Base-by-base conservation (phyloP, 202 grass and related monocot genomes). In the Setaria viridis region DNA sequence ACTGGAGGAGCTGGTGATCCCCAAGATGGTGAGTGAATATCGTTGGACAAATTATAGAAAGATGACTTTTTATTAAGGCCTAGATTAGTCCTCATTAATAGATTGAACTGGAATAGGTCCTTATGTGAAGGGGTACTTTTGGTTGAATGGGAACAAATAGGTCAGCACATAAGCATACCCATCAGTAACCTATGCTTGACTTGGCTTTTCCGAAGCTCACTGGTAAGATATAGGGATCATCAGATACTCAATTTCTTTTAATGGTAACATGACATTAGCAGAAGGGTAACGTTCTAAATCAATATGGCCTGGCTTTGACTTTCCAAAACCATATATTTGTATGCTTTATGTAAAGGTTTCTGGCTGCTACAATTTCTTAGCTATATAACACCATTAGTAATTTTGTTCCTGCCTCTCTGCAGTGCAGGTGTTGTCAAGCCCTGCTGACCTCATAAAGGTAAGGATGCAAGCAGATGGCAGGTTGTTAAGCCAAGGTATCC, bases 381-480 rank as follows among this genome's bases (percentile, higher is more conserved):
- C 74, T 72, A 72, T 79, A 74, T 46, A 73, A 66, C 19, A 8
- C 68, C 55, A 14, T 41, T 68, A 14, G 47, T 87, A 79, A 79
- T 74, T 14, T 49, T 56, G 35, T 73, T 50, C 76, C 63, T 62
- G 20, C 67, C 59, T 45, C 32, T 87, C 34, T 33, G 62, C 78
- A 88, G 83, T 88, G 87, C 79, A 97, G 95, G 85, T 97, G 47
- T 35, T 94, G 75, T 62, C 92, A 25, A 97, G 92, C 82, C 95
- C 95, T 39, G 90, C 92, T 42, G 95, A 97, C 82, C 90, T 97
- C 42, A 91, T 94, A 30, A 97, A 97, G 88, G 72, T 97, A 21
- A 86, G 95, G 87, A 97, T 94, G 92, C 95, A 97, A 88, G 95
- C 92, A 62, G 91, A 97, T 62, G 67, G 92, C 51, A 90, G 68